Conservation (phyloP, 2,329 filamentous ascomycete genomes). For the Phoma sp. region DNA sequence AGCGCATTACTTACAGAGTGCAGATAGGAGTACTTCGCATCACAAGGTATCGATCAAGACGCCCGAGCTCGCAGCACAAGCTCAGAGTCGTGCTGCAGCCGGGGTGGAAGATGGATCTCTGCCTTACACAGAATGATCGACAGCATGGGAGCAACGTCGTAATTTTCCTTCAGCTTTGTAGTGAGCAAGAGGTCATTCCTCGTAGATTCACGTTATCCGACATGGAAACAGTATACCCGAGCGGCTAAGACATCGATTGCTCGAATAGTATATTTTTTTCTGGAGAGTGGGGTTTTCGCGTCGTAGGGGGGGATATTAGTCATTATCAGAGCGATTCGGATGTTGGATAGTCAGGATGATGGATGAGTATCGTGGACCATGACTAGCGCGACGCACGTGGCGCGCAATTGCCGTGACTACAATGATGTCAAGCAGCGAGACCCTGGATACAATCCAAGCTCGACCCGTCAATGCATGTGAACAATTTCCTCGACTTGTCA, state of each 20-base stretch:
- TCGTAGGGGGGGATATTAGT: neutral
- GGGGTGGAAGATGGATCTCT: no score
- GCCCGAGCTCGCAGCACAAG: neutral
- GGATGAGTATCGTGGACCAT: neutral
- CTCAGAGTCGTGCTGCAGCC: neutral
- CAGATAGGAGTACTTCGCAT: neutral
- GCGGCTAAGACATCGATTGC: neutral
- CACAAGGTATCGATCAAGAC: neutral
- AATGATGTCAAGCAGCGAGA: constrained; percentile 20
- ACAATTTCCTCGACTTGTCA: constrained; percentile 8
- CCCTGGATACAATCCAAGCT: constrained; percentile 14
- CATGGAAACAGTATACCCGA: neutral
- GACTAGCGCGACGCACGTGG: constrained; percentile 17
- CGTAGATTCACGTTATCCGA: neutral
- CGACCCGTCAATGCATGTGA: constrained; percentile 10
- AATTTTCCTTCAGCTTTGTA: neutral
- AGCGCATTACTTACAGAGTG: neutral
- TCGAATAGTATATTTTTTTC: neutral
- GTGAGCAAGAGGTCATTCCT: neutral
- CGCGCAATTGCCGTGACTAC: constrained; percentile 11
- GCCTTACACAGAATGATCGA: no score
- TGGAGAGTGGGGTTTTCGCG: neutral
- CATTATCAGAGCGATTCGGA: neutral
- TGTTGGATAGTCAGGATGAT: neutral
- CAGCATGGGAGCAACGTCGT: neutral